Conservation (phyloP, 805 yeast species). For the Babjeviella inositovora region DNA sequence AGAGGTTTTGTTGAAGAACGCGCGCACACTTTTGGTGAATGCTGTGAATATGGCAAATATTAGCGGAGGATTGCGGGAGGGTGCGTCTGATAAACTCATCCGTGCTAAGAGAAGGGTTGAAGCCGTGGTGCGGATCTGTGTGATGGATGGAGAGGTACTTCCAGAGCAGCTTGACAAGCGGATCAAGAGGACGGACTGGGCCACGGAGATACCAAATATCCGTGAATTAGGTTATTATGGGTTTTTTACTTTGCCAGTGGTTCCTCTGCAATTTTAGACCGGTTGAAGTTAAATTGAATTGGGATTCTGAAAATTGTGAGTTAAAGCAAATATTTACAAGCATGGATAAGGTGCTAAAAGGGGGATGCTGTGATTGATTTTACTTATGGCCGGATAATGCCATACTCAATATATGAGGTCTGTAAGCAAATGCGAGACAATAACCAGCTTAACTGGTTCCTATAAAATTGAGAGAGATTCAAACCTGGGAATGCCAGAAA, state of each 20-base stretch:
- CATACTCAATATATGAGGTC: no score
- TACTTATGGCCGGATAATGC: no score
- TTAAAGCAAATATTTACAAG: background rate
- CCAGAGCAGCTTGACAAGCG: slow-evolving; percentile 13
- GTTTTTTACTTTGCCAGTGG: slow-evolving; percentile 6
- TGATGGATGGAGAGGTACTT: slow-evolving; percentile 14
- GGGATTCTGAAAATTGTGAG: background rate
- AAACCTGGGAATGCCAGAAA: no score
- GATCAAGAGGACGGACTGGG: slow-evolving; percentile 14
- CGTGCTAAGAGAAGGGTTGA: slow-evolving; percentile 16
- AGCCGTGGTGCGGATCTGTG: slow-evolving; percentile 16
- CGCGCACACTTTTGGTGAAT: slow-evolving; percentile 16
- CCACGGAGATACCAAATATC: slow-evolving; percentile 9
- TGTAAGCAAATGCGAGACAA: no score
- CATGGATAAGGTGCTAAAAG: no score
- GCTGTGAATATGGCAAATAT: slow-evolving; percentile 18
- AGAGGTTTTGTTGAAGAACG: slow-evolving; percentile 11
- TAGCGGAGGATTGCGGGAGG: slow-evolving; percentile 22
- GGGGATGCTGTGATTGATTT: no score
- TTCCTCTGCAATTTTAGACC: background rate
- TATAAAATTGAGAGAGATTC: no score
- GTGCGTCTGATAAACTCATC: slow-evolving; percentile 14
- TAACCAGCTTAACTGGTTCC: no score
- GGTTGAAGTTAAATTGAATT: background rate
- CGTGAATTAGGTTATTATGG: slow-evolving; percentile 11